Evolutionary conservation across 768 basidiomycete species (phyloP).

Genomic region (Tricholoma furcatifolium): DNA sequence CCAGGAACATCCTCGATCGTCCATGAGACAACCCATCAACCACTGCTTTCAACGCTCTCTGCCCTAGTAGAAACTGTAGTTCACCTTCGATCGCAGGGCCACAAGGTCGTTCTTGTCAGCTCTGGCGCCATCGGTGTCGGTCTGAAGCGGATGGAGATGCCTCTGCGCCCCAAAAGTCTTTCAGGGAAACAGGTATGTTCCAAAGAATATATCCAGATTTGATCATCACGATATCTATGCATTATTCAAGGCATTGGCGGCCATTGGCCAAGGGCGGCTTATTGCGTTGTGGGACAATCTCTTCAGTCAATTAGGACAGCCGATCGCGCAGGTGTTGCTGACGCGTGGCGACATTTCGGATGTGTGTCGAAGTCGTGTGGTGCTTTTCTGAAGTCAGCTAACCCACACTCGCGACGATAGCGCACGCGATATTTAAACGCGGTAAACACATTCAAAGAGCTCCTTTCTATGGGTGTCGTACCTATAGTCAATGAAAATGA

Average conservation of each 20-base stretch:
- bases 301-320: constrained; percentile 90
- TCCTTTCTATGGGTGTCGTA: constrained; percentile 90
- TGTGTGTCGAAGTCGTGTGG: constrained; percentile 44
- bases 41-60: constrained; percentile 87
- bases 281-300: constrained; percentile 98
- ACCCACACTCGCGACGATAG: constrained; percentile 39
- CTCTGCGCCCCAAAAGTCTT: constrained; percentile 76
- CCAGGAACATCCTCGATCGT: constrained; percentile 96
- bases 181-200: constrained; percentile 84
- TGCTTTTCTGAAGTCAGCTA: constrained; percentile 16
- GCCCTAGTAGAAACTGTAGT: constrained; percentile 91
- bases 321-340: constrained; percentile 91
- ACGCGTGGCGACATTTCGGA: constrained; percentile 98
- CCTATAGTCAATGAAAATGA: constrained; percentile 99
- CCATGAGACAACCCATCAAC: constrained; percentile 90
- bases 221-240: not conserved
- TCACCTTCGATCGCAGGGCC: constrained; percentile 72
- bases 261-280: constrained; percentile 94
- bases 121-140: constrained; percentile 99
- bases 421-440: constrained; percentile 95
- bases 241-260: constrained; percentile 77
- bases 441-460: constrained; percentile 90
- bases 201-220: not conserved
- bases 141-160: constrained; percentile 84
- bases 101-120: constrained; percentile 93